phyloP scores from a whole-genome alignment of 108 stramenopile species.

The Cyclotella sp. region DNA sequence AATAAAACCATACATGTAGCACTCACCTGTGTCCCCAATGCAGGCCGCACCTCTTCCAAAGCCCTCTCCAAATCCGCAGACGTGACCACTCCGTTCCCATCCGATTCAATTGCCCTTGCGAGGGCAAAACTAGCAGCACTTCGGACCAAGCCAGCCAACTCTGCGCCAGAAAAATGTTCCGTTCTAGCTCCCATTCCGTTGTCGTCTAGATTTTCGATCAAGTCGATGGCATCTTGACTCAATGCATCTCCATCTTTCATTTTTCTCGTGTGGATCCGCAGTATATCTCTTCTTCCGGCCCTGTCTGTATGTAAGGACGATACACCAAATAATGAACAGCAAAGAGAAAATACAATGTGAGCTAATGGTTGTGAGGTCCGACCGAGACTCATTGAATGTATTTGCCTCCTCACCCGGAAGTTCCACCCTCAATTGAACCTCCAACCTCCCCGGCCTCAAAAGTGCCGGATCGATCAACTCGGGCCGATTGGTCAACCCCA shows the following conservation, averaged over 20 bases:
- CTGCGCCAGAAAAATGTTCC: conserved; percentile 90
- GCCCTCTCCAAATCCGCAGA: conserved; percentile 62
- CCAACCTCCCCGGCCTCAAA: conserved; percentile 87
- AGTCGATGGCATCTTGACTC: conserved; percentile 49
- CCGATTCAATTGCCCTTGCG: conserved; percentile 57
- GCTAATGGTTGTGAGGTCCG: neutral
- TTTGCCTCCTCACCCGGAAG: conserved; percentile 53
- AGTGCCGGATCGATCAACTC: conserved; percentile 88
- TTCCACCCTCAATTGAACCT: conserved; percentile 86
- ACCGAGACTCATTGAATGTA: too few relatives aligned
- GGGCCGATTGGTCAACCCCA: conserved; percentile 89
- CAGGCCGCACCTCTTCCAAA: conserved; percentile 73
- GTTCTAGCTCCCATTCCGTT: conserved; percentile 68
- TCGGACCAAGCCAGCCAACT: conserved; percentile 88
- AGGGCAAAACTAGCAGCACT: conserved; percentile 89
- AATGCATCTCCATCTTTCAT: conserved; percentile 84
- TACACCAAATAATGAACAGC: neutral
- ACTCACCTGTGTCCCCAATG: conserved; percentile 64
- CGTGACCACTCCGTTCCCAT: conserved; percentile 50
- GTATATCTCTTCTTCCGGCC: conserved; percentile 76
- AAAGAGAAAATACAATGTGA: neutral
- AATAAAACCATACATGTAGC: too few relatives aligned
- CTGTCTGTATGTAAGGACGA: conserved; percentile 40
- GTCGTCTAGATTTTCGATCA: conserved; percentile 70
- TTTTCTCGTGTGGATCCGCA: conserved; percentile 86